Base-by-base conservation (phyloP, 805 yeast genomes). In the Torulaspora indica region DNA sequence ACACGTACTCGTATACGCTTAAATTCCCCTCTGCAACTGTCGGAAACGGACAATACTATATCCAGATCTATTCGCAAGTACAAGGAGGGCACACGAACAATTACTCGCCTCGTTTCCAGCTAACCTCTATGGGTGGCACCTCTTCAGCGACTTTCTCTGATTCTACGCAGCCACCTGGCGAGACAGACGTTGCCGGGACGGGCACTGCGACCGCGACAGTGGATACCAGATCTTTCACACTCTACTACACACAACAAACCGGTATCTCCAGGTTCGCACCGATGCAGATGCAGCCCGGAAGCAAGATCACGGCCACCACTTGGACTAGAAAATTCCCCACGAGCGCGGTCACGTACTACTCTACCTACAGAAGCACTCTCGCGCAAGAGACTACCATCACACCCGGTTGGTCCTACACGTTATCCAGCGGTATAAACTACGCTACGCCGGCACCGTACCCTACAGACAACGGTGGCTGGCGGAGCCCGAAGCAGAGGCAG, bases 251-350 rank as follows among this genome's bases (percentile, higher is more conserved):
- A 2, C 51, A 55, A 55, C 98, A 91, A 68, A 82, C 93, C 0
- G 96, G 96, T 24, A 64, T 54, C 15, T 78, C 85, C 8, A 76
- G 90, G 55, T 86, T 68, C 64, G 97, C 98, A 1, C 96, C 97
- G 42, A 87, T 89, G 96, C 97, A 90, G 68, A 62, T 72, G 47
- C 96, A 88, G 66, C 97, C 98, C 5, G 85, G 82, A 3, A 58
- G 84, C 1, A 68, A 67, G 8, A 77, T 88, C 20, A 85, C 95
- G 0, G 77, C 71, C 30, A 73, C 82, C 8, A 66, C 81, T 3
- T 83, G 90, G 82, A 61, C 82, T 8, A 74, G 81, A 53, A 71
- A 78, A 52, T 81, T 66, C 61, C 79, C 91, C 13, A 77, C 95
- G 0, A 77, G 87, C 43, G 71, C 85, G 0, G 85, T 77, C 43